phyloP scores from a whole-genome alignment of 2,329 filamentous ascomycete genomes.

The Ophiostoma himal-ulmi region DNA sequence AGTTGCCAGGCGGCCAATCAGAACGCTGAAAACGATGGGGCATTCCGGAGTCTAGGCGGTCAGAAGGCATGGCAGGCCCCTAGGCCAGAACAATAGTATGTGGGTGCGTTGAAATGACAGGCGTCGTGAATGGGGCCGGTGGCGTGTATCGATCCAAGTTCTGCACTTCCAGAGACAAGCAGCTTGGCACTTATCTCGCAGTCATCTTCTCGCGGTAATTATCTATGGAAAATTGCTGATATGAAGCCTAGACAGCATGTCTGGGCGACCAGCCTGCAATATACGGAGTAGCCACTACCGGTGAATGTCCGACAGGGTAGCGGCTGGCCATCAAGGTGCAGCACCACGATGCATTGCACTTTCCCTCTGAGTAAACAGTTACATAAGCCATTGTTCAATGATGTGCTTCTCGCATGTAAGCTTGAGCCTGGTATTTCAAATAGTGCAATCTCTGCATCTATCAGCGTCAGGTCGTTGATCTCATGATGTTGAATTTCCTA shows the following conservation, averaged over 20 bases:
- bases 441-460: background rate
- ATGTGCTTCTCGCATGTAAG: background rate
- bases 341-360: background rate
- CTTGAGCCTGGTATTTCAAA: background rate
- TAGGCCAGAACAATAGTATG: background rate
- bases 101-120: background rate
- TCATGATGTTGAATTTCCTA: background rate
- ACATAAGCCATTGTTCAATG: background rate
- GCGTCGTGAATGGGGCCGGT: background rate
- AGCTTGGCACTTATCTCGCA: background rate
- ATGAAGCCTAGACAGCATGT: background rate
- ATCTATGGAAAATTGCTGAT: background rate
- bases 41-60: background rate
- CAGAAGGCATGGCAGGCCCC: background rate
- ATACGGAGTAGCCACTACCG: background rate
- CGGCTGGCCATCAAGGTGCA: background rate
- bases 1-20: slow-evolving; percentile 16
- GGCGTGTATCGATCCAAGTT: background rate
- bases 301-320: background rate
- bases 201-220: background rate
- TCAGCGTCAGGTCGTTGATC: no score
- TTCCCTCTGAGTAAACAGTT: background rate
- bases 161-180: background rate
- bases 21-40: slow-evolving; percentile 9
- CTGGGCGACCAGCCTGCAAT: background rate